phyloP scores from a whole-genome alignment of 495 filamentous ascomycete genomes.

The Endocarpon pusillum region DNA sequence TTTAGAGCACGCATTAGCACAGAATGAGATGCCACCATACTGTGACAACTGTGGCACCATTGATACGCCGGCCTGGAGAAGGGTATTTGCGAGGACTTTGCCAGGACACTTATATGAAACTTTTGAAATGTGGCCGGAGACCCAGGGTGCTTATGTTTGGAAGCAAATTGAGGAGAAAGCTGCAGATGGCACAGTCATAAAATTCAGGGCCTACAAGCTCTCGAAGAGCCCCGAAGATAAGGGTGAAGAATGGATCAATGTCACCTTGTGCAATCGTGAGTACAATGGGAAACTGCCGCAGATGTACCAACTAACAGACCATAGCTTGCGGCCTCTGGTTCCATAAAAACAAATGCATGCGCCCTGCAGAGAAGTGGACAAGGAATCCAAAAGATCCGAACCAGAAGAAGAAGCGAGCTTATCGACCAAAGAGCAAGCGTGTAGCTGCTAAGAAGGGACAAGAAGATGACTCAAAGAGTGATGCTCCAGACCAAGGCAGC shows the following conservation, averaged over 20 bases:
- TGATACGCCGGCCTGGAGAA: conserved; percentile 89
- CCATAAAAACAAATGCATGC: conserved; percentile 66
- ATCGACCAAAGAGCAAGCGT: conserved; percentile 1
- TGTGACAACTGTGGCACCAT: conserved; percentile 89
- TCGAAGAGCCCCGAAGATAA: conserved; percentile 47
- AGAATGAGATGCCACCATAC: conserved; percentile 63
- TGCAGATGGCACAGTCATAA: conserved; percentile 35
- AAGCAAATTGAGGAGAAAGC: conserved; percentile 46
- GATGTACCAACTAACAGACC: conserved; percentile 14
- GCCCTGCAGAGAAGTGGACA: conserved; percentile 70
- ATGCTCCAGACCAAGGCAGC: conserved; percentile 13
- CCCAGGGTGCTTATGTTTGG: conserved; percentile 39
- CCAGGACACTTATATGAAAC: conserved; percentile 42
- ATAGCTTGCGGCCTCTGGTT: conserved; percentile 84
- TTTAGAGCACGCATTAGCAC: conserved; percentile 46
- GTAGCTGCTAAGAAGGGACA: not conserved
- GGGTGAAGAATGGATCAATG: conserved; percentile 45
- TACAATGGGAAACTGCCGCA: conserved; percentile 8
- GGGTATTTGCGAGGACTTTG: conserved; percentile 58
- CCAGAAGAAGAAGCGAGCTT: conserved; percentile 27
- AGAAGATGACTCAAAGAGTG: conserved; percentile 1
- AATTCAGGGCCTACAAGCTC: conserved; percentile 51
- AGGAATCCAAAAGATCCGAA: conserved; percentile 29
- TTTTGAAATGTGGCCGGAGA: too few species aligned
- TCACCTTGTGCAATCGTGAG: conserved; percentile 80